Base-by-base conservation (phyloP, 2,329 filamentous ascomycete genomes). In the Beauveria scarabaeidicola region DNA sequence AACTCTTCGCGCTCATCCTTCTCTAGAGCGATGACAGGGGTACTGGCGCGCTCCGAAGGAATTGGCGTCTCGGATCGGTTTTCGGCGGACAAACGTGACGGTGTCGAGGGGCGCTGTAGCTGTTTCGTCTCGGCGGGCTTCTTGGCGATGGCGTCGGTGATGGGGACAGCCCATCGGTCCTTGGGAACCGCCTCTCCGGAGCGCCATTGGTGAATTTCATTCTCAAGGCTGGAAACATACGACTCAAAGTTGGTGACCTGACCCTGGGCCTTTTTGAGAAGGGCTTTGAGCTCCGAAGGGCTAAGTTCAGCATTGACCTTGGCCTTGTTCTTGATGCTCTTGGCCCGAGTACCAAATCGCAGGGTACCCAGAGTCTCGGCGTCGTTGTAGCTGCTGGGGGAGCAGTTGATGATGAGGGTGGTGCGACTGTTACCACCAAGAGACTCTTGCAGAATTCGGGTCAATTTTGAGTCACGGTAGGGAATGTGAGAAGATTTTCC, bases 241-340 rank as follows among this genome's bases (percentile, higher is more conserved):
- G 78, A 84, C 71, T 96, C 90, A 72, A 95, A 97, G 17, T 85
- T 92, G 23, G 89, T 90, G 65, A 94, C 87, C 72, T 97, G 92
- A 56, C 83, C 85, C 74, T 96, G 92, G 15, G 91, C 91, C 75
- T 96, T 96, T 76, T 90, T 92, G 71, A 99, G 85, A 69, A 97
- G 82, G 53, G 86, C 82, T 77, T 97, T 99, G 79, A 99, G 85
- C 75, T 99, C 94, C 13, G 91, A 86, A 50, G 94, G 94, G 69
- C 93, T 97, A 68, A 99, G 84, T 74, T 99, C 94, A 50, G 93
- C 92, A 72, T 99, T 99, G 82, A 99, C 89, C 87, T 97, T 99
- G 75, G 94, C 94, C 82, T 97, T 97, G 80, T 97, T 97, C 87
- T 97, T 97, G 79, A 99, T 99, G 0, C 91, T 90, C 80, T 99